Base-by-base conservation (phyloP, 345 rosid species). In the Erodium maritimum region DNA sequence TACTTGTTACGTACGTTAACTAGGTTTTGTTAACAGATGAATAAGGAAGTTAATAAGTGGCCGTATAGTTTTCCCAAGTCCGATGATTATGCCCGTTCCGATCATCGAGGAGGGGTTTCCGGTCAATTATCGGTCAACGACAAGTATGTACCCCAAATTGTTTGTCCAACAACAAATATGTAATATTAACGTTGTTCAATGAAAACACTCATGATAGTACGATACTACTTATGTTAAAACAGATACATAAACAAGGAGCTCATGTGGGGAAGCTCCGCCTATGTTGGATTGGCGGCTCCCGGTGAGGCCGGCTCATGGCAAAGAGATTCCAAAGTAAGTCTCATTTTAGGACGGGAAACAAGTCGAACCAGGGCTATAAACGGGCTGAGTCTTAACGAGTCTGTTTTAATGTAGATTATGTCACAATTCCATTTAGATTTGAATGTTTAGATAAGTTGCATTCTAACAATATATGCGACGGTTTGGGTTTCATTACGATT, bases 241-340 rank as follows among this genome's bases (percentile, higher is more conserved):
- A 64, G 68, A 20, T 69, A 64, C 50, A 9, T 60, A 1, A 21
- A 57, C 10, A 22, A 33, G 23, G 4, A 22, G 3, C 55, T 61
- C 45, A 24, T 42, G 3, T 13, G 17, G 25, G 71, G 61, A 9
- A 1, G 3, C 62, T 51, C 66, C 5, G 79, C 77, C 0, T 67
- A 75, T 17, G 73, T 78, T 21, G 82, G 79, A 9, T 57, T 78
- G 67, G 82, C 82, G 21, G 57, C 61, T 2, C 77, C 71, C 18
- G 82, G 82, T 16, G 65, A 60, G 1, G 73, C 22, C 20, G 82
- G 79, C 42, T 75, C 79, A 5, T 78, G 82, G 82, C 80, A 78
- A 70, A 69, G 17, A 0, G 66, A 78, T 1, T 11, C 73, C 17
- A 65, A 75, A 77, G 79, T 62, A 21, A n/a, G 10, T 34, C 46